These are phyloP conservation scores for Pleurotus ostreatus DNA, from an alignment of 768 basidiomycete genomes.

Conservation along the genomic window DNA sequence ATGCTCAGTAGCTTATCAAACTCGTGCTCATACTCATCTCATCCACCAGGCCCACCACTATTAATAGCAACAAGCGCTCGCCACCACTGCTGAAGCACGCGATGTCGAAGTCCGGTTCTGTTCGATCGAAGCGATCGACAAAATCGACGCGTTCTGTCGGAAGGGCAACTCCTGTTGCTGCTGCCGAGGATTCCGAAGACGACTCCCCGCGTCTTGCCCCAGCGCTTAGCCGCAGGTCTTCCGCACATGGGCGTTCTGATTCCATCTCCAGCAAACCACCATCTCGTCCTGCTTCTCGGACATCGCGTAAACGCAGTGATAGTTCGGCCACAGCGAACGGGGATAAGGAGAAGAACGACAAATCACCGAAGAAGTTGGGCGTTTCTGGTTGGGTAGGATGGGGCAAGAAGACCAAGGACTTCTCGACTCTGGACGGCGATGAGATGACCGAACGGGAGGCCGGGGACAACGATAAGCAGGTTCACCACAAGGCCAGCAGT, in stretches of 20 bases:
- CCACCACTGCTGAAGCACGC: slow-evolving; percentile 13
- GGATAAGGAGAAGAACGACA: slow-evolving; percentile 31
- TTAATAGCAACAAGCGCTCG: slow-evolving; percentile 23
- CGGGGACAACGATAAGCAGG: slow-evolving; percentile 21
- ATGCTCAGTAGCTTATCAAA: background rate
- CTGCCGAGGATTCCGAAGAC: slow-evolving; percentile 32
- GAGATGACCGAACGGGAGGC: slow-evolving; percentile 26
- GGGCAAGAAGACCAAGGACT: slow-evolving; percentile 56
- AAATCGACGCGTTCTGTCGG: slow-evolving; percentile 13
- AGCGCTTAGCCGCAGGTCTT: slow-evolving; percentile 22
- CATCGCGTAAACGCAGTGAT: slow-evolving; percentile 63
- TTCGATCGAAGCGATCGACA: slow-evolving; percentile 27
- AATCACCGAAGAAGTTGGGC: slow-evolving; percentile 35
- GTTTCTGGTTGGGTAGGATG: slow-evolving; percentile 65
- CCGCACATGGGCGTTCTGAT: slow-evolving; percentile 32
- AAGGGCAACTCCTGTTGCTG: slow-evolving; percentile 12
- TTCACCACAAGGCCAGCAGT: slow-evolving; percentile 18
- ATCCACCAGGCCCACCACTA: slow-evolving; percentile 18
- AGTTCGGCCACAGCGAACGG: slow-evolving; percentile 39
- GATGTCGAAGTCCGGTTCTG: slow-evolving; percentile 25
- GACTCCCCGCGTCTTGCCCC: slow-evolving; percentile 18
- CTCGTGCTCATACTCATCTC: background rate
- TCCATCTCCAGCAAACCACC: slow-evolving; percentile 36
- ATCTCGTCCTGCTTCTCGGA: slow-evolving; percentile 55
- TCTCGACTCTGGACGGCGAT: slow-evolving; percentile 50